These are phyloP conservation scores for Senna tora DNA, from an alignment of 306 rosid genomes.

Conservation along the genomic window DNA sequence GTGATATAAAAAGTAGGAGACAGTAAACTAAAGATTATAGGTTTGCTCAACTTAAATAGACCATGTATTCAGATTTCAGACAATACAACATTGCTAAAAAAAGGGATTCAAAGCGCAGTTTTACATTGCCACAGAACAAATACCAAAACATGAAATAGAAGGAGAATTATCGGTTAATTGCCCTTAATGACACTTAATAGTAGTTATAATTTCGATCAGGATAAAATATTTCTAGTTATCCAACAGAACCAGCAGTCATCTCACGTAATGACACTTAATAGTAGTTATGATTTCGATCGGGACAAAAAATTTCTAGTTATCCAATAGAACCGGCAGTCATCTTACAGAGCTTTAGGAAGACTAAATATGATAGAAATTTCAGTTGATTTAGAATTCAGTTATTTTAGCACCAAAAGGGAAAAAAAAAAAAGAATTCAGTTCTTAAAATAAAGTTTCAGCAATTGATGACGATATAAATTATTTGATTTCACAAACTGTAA, in stretches of 20 bases:
- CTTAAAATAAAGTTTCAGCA: constrained; percentile 9
- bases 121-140: neutral
- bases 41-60: constrained; percentile 13
- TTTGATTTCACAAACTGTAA: neutral
- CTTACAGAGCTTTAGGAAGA: neutral
- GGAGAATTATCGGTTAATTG: neutral
- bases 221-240: constrained; percentile 6
- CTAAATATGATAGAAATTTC: neutral
- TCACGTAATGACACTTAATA: neutral
- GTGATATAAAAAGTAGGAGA: constrained; percentile 5
- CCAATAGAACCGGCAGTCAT: constrained; percentile 7
- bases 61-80: constrained; percentile 21
- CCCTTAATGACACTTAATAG: neutral
- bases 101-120: neutral
- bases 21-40: neutral
- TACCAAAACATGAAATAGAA: neutral
- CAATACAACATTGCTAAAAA: constrained; percentile 2
- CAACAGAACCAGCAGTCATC: constrained; percentile 7
- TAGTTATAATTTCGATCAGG: constrained; percentile 8
- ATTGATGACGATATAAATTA: neutral
- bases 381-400: constrained; percentile 16
- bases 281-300: constrained; percentile 4
- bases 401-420: too few species aligned
- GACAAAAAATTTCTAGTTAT: constrained; percentile 5
- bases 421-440: constrained; percentile 16